Evolutionary conservation across 2,329 filamentous ascomycete species (phyloP).

Genomic region (Immersiporthe knoxdaviesiana): DNA sequence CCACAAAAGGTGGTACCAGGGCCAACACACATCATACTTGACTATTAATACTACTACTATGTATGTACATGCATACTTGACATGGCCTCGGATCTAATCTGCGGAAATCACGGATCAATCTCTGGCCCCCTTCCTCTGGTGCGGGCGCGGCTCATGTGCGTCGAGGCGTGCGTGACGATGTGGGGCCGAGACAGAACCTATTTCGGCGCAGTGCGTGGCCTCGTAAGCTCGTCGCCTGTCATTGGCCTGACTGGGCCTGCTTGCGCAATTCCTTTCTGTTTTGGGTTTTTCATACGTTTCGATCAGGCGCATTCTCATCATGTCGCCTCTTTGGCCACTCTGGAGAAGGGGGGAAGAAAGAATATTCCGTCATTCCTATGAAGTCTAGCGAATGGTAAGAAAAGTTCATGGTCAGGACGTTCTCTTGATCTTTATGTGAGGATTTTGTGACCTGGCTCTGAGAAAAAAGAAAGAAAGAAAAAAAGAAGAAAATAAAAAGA

Average conservation of each 20-base stretch:
- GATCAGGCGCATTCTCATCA: neutral
- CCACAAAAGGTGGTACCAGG: too few relatives aligned
- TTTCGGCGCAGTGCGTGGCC: constrained; percentile 33
- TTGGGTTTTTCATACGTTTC: neutral
- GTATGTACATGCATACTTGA: too few relatives aligned
- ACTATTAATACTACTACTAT: too few relatives aligned
- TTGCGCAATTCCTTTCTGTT: constrained; percentile 22
- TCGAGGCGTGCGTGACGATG: neutral
- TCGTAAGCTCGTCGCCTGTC: constrained; percentile 36
- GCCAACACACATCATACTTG: too few relatives aligned
- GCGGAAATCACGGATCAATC: constrained; percentile 8
- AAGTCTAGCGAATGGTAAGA: neutral
- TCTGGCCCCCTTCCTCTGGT: neutral
- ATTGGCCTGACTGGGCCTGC: constrained; percentile 34
- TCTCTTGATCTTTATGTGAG: too few relatives aligned
- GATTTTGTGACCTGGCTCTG: too few relatives aligned
- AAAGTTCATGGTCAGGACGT: too few relatives aligned
- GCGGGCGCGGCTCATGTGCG: neutral
- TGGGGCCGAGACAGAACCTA: constrained; percentile 23
- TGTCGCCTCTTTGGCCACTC: neutral
- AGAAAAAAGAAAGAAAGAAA: neutral
- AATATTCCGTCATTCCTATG: neutral
- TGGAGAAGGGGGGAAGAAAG: neutral
- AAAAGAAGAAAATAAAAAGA: too few relatives aligned
- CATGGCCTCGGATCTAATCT: constrained; percentile 12